These are phyloP conservation scores for Aspergillus pseudoglaucus DNA, from an alignment of 2,329 filamentous ascomycete species.

Conservation along the genomic window DNA sequence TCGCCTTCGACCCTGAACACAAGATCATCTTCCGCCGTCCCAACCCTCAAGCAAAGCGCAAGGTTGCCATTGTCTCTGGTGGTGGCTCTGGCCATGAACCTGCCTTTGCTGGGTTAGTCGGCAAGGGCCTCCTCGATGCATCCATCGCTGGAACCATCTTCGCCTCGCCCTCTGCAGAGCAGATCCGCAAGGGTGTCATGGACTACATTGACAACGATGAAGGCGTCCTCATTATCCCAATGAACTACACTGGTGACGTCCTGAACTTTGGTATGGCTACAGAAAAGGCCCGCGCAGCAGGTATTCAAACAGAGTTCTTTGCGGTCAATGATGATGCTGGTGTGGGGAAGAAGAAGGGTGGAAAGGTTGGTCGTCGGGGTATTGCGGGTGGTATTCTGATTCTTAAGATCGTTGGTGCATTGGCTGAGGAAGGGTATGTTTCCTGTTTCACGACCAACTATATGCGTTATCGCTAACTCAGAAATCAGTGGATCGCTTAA, in stretches of 20 bases:
- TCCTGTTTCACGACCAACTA: not conserved
- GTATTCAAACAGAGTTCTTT: slow-evolving; percentile 75
- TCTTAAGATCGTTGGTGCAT: slow-evolving; percentile 80
- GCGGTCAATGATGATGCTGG: slow-evolving; percentile 89
- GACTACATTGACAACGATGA: slow-evolving; percentile 62
- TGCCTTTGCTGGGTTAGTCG: slow-evolving; percentile 79
- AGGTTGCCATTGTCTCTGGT: slow-evolving; percentile 79
- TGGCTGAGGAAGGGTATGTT: slow-evolving; percentile 63
- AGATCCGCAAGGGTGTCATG: slow-evolving; percentile 70
- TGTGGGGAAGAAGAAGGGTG: slow-evolving; percentile 70
- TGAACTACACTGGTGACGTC: slow-evolving; percentile 90
- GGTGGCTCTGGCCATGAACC: slow-evolving; percentile 89
- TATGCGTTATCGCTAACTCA: not conserved
- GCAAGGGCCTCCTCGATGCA: slow-evolving; percentile 69
- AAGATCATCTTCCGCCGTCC: slow-evolving; percentile 78
- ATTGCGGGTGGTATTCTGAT: slow-evolving; percentile 88
- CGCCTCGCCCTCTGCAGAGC: slow-evolving; percentile 72
- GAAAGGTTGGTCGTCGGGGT: slow-evolving; percentile 87
- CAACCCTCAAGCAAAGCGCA: slow-evolving; percentile 41
- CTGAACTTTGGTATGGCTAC: slow-evolving; percentile 91
- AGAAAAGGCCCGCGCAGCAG: slow-evolving; percentile 80
- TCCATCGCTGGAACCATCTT: slow-evolving; percentile 85
- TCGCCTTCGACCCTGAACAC: slow-evolving; percentile 69
- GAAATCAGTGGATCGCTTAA: slow-evolving; percentile 47
- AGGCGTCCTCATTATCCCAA: slow-evolving; percentile 83